phyloP scores from a whole-genome alignment of 140 eudicot species.

The Ambrosia hybrid region DNA sequence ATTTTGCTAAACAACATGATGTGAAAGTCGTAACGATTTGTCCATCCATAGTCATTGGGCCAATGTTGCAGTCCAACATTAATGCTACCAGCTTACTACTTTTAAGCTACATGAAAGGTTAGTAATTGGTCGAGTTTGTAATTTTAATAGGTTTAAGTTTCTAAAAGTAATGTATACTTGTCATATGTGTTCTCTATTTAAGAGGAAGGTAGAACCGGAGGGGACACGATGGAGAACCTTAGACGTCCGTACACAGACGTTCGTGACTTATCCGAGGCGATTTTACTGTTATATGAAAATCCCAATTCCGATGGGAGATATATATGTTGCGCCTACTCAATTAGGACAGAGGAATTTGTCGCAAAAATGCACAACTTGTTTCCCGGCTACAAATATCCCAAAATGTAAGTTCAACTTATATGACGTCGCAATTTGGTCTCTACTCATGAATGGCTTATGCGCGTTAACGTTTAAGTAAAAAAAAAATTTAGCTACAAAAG shows the following conservation, averaged over 20 bases:
- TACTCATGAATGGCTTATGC: too few species aligned
- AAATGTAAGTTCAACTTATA: conserved; percentile 40
- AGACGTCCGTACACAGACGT: conserved; percentile 53
- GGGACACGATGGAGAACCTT: conserved; percentile 14
- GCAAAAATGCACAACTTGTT: conserved; percentile 44
- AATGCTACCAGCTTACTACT: conserved; percentile 41
- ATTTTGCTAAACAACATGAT: conserved; percentile 26
- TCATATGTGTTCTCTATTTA: too few species aligned
- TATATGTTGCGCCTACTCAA: conserved; percentile 51
- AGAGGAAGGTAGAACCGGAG: conserved; percentile 28
- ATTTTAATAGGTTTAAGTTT: too few species aligned
- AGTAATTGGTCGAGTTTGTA: neutral
- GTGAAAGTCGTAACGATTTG: conserved; percentile 42
- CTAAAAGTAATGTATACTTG: too few species aligned
- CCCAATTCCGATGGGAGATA: conserved; percentile 70
- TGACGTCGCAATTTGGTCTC: neutral
- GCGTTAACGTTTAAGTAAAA: neutral
- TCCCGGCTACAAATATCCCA: conserved; percentile 65
- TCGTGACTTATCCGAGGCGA: conserved; percentile 69
- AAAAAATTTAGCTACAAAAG: neutral
- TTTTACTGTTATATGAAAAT: conserved; percentile 49
- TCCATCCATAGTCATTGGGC: conserved; percentile 46
- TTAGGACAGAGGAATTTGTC: conserved; percentile 42
- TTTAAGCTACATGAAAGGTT: conserved; percentile 46
- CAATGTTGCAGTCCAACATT: conserved; percentile 50